phyloP scores from a whole-genome alignment of 1,139 yeast genomes.

The Yamadazyma jaroonii region DNA sequence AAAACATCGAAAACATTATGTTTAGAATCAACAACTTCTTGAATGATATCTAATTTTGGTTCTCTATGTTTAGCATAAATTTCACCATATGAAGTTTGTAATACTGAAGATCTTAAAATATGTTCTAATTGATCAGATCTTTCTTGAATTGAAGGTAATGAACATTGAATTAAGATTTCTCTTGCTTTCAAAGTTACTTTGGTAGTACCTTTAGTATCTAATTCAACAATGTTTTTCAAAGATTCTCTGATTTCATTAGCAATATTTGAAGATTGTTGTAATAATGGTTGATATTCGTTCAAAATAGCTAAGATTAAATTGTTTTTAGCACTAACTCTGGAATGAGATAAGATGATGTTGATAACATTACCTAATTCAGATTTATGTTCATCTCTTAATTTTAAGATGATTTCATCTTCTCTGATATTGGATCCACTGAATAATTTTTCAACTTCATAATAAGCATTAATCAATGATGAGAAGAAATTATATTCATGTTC shows the following conservation, averaged over 20 bases:
- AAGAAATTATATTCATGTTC: conserved; percentile 83
- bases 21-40: conserved; percentile 93
- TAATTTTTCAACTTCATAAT: conserved; percentile 71
- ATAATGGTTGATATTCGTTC: conserved; percentile 73
- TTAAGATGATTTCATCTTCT: conserved; percentile 83
- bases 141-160: conserved; percentile 92
- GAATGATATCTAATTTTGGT: conserved; percentile 77
- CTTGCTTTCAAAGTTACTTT: conserved; percentile 96
- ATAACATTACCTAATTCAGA: conserved; percentile 74
- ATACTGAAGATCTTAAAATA: conserved; percentile 87
- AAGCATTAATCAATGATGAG: conserved; percentile 65
- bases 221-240: conserved; percentile 75
- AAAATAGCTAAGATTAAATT: conserved; percentile 83
- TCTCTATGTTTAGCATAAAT: conserved; percentile 70
- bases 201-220: conserved; percentile 86
- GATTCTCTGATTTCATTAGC: conserved; percentile 70
- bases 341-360: conserved; percentile 75
- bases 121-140: conserved; percentile 97
- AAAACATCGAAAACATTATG: conserved; percentile 95
- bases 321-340: conserved; percentile 91
- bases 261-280: conserved; percentile 64
- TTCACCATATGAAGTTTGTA: conserved; percentile 86
- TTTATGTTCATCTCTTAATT: conserved; percentile 83
- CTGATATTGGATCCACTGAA: conserved; percentile 74
- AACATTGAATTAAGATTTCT: conserved; percentile 93